Evolutionary conservation across 768 basidiomycete species (phyloP).

Genomic region (Rhodotorula diobovata): DNA sequence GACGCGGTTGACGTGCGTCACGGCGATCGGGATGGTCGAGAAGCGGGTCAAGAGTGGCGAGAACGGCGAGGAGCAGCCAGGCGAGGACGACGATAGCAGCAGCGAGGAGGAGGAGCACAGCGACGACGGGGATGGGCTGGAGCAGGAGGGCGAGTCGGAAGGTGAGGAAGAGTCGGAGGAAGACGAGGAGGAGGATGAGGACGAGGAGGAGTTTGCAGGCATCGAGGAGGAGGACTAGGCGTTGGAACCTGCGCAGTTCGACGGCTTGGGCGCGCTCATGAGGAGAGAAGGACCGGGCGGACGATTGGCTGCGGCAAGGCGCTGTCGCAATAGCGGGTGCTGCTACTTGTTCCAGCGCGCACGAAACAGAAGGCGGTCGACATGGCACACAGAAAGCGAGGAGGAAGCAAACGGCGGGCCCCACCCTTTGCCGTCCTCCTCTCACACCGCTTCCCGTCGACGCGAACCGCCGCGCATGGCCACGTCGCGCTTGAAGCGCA

Average conservation of each 20-base stretch:
- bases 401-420: too few relatives aligned
- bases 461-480: not conserved
- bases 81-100: slow-evolving; percentile 43
- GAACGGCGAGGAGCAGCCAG: slow-evolving; percentile 40
- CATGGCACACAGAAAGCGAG: too few relatives aligned
- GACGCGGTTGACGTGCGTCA: slow-evolving; percentile 69
- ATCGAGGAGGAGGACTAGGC: slow-evolving; percentile 4
- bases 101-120: slow-evolving; percentile 43
- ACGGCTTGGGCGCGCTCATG: too few relatives aligned
- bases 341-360: too few relatives aligned
- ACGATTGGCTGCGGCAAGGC: too few relatives aligned
- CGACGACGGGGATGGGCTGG: slow-evolving; percentile 30
- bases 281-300: not conserved
- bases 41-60: slow-evolving; percentile 40
- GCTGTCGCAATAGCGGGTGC: too few relatives aligned
- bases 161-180: slow-evolving; percentile 1
- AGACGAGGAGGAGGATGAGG: slow-evolving; percentile 16
- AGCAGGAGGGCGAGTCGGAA: slow-evolving; percentile 13
- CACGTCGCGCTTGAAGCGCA: slow-evolving; percentile 64
- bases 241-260: too few relatives aligned
- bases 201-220: slow-evolving; percentile 28
- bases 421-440: too few relatives aligned
- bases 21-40: slow-evolving; percentile 46
- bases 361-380: too few relatives aligned
- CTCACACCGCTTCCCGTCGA: too few relatives aligned